These are phyloP conservation scores for Afroboletus lepidellus DNA, from an alignment of 1,284 basidiomycete species.

Conservation along the genomic window DNA sequence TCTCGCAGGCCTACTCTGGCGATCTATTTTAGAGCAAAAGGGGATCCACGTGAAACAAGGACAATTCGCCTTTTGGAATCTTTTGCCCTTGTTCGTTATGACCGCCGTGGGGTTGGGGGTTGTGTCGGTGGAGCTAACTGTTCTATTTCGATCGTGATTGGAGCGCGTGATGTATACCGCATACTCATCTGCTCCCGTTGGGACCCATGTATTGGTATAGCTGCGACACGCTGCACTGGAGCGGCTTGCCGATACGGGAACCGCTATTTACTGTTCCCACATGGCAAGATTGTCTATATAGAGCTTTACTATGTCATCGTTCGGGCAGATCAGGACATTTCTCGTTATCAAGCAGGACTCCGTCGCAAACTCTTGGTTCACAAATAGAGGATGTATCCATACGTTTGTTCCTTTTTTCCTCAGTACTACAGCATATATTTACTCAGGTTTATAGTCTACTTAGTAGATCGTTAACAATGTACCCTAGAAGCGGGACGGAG, in stretches of 20 bases:
- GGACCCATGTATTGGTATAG: no score
- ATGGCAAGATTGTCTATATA: no score
- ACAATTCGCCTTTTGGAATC: constrained; percentile 77
- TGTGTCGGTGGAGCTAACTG: constrained; percentile 66
- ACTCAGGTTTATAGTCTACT: background rate
- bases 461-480: no score
- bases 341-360: no score
- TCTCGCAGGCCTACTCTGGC: constrained; percentile 90
- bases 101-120: constrained; percentile 50
- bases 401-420: background rate
- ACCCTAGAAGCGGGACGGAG: no score
- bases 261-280: no score
- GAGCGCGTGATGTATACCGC: background rate
- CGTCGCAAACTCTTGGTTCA: no score
- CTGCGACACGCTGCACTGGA: no score
- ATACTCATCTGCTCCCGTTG: background rate
- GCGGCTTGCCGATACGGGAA: no score
- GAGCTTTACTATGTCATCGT: no score
- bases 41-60: constrained; percentile 64
- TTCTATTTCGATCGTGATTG: constrained; percentile 38
- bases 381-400: background rate
- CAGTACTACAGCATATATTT: background rate
- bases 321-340: no score
- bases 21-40: constrained; percentile 76
- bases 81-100: constrained; percentile 55